Evolutionary conservation across 495 filamentous ascomycete species (phyloP), one percentile per base, ranked within the genome.

Genomic region (Aspergillus campestris): DNA sequence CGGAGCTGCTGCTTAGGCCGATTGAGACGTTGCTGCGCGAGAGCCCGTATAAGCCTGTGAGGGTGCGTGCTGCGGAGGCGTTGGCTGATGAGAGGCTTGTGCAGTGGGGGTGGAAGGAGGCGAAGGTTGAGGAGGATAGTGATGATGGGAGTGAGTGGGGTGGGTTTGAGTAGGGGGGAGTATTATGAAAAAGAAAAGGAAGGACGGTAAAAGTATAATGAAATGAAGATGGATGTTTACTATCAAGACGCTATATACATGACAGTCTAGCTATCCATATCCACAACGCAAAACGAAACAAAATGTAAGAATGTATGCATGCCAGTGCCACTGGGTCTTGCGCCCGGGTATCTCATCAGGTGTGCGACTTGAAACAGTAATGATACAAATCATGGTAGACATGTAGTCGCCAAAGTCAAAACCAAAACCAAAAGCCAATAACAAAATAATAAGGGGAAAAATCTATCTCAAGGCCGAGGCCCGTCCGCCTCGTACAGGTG

Each of bases 11-110:
- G 36, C 49, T 90, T 57, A 57, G 62, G 58, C 84, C 83, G 3
- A 58, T 89, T 56, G 67, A 72, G 67, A 73, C 53, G 52, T 47
- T 86, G 53, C 59, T 52, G 48, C 64, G 58, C 36, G 72, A 77
- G 62, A 83, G 69, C 49, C 74, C 59, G 64, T 84, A 74, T 40
- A 95, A 92, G 61, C 71, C 77, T 34, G 83, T 95, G 11, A 75
- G 88, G 54, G 64, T 61, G 42, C 77, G 83, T 60, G 84, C 83
- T 10, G 79, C 75, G 53, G 86, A 90, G 44, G 75, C 82, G 34
- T 63, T 95, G 48, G 69, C 69, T 2, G 92, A 97, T 68, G 82
- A 85, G 51, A 71, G 91, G 42, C 61, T 95, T 53, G 71, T 72
- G 28, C 60, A 73, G 47, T 79, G 77, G 78, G 71, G 67, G 12